These are phyloP conservation scores for Beauveria sp. DNA, from an alignment of 2,329 filamentous ascomycete species.

Conservation along the genomic window DNA sequence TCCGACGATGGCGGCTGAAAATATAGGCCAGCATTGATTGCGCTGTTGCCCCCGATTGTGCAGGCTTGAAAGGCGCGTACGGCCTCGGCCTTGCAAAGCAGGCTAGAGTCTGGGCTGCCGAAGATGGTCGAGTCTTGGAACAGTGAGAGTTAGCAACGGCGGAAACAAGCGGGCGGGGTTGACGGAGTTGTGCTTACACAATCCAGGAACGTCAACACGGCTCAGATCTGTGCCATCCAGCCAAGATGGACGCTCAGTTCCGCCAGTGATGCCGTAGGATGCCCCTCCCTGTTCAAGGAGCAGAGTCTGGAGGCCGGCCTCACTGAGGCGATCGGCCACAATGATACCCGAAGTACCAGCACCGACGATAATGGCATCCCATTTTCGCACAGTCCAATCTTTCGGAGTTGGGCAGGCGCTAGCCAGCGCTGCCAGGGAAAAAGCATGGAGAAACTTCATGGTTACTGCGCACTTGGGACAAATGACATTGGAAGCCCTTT, in stretches of 20 bases:
- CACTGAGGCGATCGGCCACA: constrained; percentile 42
- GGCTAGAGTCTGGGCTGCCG: constrained; percentile 24
- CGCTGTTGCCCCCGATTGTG: constrained; percentile 42
- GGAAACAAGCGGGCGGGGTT: fast-evolving
- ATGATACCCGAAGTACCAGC: constrained; percentile 46
- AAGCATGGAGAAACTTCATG: neutral
- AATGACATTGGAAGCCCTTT: neutral
- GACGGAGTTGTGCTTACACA: constrained; percentile 26
- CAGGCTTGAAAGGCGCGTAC: constrained; percentile 40
- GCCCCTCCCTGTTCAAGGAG: constrained; percentile 43
- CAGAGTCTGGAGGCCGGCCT: constrained; percentile 43
- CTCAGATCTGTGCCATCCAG: constrained; percentile 38
- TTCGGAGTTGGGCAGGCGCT: constrained; percentile 8
- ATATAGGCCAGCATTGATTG: constrained; percentile 47
- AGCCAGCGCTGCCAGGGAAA: neutral
- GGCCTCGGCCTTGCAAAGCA: constrained; percentile 32
- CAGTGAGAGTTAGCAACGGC: neutral
- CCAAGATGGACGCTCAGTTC: constrained; percentile 40
- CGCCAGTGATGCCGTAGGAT: constrained; percentile 41
- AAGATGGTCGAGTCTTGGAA: constrained; percentile 41
- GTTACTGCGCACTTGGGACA: neutral
- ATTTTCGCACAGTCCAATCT: constrained; percentile 14
- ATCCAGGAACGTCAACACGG: constrained; percentile 45
- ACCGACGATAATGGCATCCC: constrained; percentile 35
- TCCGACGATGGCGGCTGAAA: constrained; percentile 46